Conservation (phyloP, 2,329 filamentous ascomycete species). For the Chaetomium strumarium region DNA sequence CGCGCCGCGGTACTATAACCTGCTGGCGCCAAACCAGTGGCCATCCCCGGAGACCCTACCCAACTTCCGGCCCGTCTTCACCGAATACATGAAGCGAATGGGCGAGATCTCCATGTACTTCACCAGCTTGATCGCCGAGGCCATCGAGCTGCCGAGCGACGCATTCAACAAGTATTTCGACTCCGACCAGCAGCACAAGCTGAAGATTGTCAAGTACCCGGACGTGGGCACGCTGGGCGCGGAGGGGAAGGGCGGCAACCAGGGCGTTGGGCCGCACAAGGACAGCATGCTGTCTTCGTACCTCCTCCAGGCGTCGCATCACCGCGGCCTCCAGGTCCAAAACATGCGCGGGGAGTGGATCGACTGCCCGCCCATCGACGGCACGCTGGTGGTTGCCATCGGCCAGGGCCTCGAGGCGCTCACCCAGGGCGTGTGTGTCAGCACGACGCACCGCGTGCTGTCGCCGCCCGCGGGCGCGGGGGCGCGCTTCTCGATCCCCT, state of each 20-base stretch:
- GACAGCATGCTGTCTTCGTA: slow-evolving; percentile 80
- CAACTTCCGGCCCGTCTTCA: slow-evolving; percentile 60
- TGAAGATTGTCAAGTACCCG: slow-evolving; percentile 85
- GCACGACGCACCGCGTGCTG: slow-evolving; percentile 79
- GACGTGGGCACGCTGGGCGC: slow-evolving; percentile 57
- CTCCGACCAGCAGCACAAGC: slow-evolving; percentile 69
- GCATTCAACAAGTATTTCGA: slow-evolving; percentile 81
- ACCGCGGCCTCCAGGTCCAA: slow-evolving; percentile 75
- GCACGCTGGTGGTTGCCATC: slow-evolving; percentile 80
- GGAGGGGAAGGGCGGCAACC: slow-evolving; percentile 29
- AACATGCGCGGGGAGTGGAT: slow-evolving; percentile 75
- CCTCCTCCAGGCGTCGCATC: slow-evolving; percentile 71
- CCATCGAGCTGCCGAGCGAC: slow-evolving; percentile 61
- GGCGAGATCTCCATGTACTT: slow-evolving; percentile 65
- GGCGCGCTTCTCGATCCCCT: slow-evolving; percentile 72
- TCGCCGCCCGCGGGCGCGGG: slow-evolving; percentile 64
- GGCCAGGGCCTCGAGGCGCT: slow-evolving; percentile 83
- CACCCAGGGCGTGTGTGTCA: slow-evolving; percentile 74
- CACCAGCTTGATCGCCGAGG: slow-evolving; percentile 75
- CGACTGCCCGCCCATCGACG: slow-evolving; percentile 68
- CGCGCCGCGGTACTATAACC: slow-evolving; percentile 66
- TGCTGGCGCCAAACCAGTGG: slow-evolving; percentile 77
- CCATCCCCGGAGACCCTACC: slow-evolving; percentile 59
- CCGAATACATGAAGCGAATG: slow-evolving; percentile 74
- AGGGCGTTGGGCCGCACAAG: slow-evolving; percentile 71